Percentiles rank a stretch among this genome's conserved stretches.
Evolutionary conservation across 129 eudicot species (phyloP).

Genomic region (Oenanthe sinensis): DNA sequence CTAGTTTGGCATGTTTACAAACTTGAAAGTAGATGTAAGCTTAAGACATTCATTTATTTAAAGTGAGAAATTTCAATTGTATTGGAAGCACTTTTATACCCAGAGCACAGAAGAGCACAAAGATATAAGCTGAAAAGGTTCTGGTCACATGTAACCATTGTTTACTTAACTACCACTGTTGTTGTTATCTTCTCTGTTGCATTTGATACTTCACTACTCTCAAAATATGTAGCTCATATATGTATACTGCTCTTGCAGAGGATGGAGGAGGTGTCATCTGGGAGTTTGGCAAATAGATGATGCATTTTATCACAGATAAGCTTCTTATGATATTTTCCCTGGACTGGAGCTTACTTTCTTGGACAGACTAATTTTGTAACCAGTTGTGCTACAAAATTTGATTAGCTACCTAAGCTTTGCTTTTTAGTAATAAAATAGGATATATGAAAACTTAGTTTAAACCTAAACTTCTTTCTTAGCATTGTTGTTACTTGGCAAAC

Average conservation of each 20-base stretch:
- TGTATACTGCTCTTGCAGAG: conserved; percentile 23
- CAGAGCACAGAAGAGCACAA: not conserved
- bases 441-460: not conserved
- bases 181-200: not conserved
- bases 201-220: not conserved
- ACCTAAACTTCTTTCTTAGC: not conserved
- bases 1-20: not conserved
- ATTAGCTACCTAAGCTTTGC: not conserved
- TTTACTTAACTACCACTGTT: not conserved
- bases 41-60: not conserved
- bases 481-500: not conserved
- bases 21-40: not conserved
- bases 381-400: not conserved
- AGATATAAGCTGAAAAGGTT: not conserved
- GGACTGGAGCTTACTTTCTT: conserved; percentile 62
- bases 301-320: not conserved
- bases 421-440: conserved; percentile 5
- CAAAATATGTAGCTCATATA: not conserved
- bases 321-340: conserved; percentile 6
- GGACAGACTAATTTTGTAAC: conserved; percentile 44
- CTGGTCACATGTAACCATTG: not conserved
- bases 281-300: conserved; percentile 45
- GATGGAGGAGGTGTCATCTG: conserved; percentile 50
- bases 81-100: not conserved
- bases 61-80: not conserved